A percentile compares a stretch with the other conserved stretches of the same genome.
phyloP scores from a whole-genome alignment of 352 stramenopile genomes.

The Aphanomyces cochlioides region DNA sequence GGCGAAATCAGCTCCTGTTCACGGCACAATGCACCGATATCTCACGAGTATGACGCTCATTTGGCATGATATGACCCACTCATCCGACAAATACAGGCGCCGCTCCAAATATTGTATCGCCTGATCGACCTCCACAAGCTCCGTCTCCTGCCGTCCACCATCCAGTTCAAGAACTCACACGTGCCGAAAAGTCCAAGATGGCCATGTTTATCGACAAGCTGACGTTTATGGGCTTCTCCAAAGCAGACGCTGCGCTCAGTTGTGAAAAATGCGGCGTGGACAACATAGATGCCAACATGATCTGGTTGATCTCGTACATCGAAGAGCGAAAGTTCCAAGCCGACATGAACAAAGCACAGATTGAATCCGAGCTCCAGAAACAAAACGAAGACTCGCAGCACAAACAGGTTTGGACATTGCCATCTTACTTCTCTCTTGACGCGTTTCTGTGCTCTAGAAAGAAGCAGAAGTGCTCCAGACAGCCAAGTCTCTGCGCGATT shows the following conservation, averaged over 20 bases:
- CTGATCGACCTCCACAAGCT: background rate
- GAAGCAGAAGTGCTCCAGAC: conserved; percentile 52
- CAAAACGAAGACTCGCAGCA: conserved; percentile 44
- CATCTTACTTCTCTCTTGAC: background rate
- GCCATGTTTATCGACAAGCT: conserved; percentile 41
- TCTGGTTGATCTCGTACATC: conserved; percentile 73
- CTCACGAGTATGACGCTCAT: background rate
- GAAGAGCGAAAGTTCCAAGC: conserved; percentile 67
- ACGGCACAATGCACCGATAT: background rate
- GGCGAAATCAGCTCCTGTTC: background rate
- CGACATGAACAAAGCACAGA: conserved; percentile 70
- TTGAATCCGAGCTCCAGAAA: conserved; percentile 69
- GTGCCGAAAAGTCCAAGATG: conserved; percentile 11
- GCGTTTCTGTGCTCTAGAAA: conserved; percentile 30
- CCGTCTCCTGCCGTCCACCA: conserved; percentile 5
- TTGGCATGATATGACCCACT: background rate
- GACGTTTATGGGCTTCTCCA: conserved; percentile 56
- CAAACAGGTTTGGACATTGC: conserved; percentile 13
- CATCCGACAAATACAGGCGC: background rate
- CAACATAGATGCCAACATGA: conserved; percentile 61
- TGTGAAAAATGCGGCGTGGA: conserved; percentile 53
- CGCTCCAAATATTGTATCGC: background rate
- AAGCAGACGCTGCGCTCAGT: conserved; percentile 61
- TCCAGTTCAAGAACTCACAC: background rate
- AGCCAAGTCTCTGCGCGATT: conserved; percentile 51